Evolutionary conservation across 345 rosid species (phyloP).

Genomic region (Aethionema arabicum): DNA sequence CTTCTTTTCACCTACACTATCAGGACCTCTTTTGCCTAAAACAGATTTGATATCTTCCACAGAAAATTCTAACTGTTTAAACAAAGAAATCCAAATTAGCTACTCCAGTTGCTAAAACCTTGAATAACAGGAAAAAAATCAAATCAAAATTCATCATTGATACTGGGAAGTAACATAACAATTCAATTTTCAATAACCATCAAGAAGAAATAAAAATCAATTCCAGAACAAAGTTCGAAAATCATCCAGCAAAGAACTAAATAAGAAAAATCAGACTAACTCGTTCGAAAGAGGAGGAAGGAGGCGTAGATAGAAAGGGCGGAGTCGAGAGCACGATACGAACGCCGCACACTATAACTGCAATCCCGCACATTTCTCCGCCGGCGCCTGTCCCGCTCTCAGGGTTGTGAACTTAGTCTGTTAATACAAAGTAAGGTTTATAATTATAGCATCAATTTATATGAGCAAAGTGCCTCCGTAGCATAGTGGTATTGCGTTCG

Average conservation of each 20-base stretch:
- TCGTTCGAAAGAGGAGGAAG: slow-evolving; percentile 27
- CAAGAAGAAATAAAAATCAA: background rate
- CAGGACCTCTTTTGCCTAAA: slow-evolving; percentile 70
- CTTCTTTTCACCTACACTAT: slow-evolving; percentile 58
- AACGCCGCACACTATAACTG: slow-evolving; percentile 55
- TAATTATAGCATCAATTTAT: no score
- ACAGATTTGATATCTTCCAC: slow-evolving; percentile 57
- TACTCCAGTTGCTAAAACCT: background rate
- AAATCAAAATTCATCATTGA: background rate
- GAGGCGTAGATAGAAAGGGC: slow-evolving; percentile 29
- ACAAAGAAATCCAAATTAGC: slow-evolving; percentile 25
- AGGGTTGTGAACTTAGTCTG: background rate
- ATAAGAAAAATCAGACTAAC: slow-evolving; percentile 26
- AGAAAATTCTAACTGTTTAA: slow-evolving; percentile 41
- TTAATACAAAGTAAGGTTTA: background rate
- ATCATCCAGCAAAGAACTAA: background rate
- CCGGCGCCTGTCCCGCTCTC: slow-evolving; percentile 11
- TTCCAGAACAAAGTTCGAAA: background rate
- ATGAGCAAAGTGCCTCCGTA: slow-evolving; percentile 49
- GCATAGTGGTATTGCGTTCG: slow-evolving; percentile 99
- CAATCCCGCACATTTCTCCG: slow-evolving; percentile 78
- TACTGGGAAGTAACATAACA: background rate
- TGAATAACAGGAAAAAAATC: background rate
- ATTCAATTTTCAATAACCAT: background rate
- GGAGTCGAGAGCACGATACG: slow-evolving; percentile 45